Evolutionary conservation across 495 filamentous ascomycete species (phyloP), one percentile per base, ranked within the genome.

Genomic region (Penicillium crystallinum): DNA sequence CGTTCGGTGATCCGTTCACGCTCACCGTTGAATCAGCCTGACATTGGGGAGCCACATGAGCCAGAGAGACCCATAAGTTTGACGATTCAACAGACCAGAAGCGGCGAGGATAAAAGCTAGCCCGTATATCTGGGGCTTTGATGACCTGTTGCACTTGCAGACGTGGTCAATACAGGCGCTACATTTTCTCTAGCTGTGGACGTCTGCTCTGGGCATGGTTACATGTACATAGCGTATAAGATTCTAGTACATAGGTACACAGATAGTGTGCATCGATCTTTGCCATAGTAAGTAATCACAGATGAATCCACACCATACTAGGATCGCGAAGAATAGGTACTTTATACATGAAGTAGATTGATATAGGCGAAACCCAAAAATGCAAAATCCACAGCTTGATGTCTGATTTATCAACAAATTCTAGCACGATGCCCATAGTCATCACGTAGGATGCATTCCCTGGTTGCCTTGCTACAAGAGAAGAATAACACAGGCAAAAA

Each of bases 1-100:
- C 69, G 75, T 3, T 67, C 75, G 14, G 61, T 77, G 19, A 77
- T 81, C 51, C 62, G 49, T 21, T 1, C 62, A 0, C 40, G 29
- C 1, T 65, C 63, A 22, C 55, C 55, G 3, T 23, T 44, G 9
- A 53, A 53, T 10, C 66, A 60, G 21, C 52, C 64, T 25, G 70
- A 60, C 15, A 52, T 51, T n/a, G 61, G 62, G 4, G 35, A 61
- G 42, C 41, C 42, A 6, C 62, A 62, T 49, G 71, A 74, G 38
- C 70, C 71, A 0, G 70, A 64, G 14, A 52, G 71, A 50, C 68
- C 70, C 15, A 68, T 72, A 0, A 60, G 65, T 34, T 33, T 72
- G 30, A 42, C 6, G 22, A 14, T 27, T 18, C 38, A 27, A 3
- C 23, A 27, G 38, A 27, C 12, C 1, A 19, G 14, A 6, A 17